These are phyloP conservation scores for Solanum ahanhuiri DNA, from an alignment of 257 asterid genomes.

Conservation along the genomic window DNA sequence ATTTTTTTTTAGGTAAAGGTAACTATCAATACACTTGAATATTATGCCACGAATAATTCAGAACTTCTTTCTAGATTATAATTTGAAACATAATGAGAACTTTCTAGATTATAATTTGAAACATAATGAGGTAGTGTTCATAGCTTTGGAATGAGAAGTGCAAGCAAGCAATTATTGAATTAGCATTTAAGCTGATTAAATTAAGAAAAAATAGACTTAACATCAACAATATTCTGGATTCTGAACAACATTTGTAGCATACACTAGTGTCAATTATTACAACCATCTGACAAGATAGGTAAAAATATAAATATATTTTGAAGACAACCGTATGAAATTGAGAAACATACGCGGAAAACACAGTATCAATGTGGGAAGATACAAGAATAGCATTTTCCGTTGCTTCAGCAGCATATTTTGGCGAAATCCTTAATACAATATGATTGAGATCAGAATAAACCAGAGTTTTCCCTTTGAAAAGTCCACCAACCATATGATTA, in stretches of 20 bases:
- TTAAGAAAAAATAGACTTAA: not conserved
- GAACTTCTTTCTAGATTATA: not conserved
- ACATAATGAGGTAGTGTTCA: not conserved
- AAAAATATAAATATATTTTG: not conserved
- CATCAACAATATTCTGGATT: not conserved
- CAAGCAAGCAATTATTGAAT: not conserved
- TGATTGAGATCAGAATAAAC: constrained; percentile 90
- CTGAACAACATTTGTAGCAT: not conserved
- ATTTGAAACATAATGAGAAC: not conserved
- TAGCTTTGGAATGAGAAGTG: not conserved
- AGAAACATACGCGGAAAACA: constrained; percentile 55
- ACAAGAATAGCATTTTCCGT: constrained; percentile 83
- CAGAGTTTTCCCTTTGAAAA: constrained; percentile 75
- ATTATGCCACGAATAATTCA: not conserved
- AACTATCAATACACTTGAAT: not conserved
- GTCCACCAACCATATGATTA: constrained; percentile 67
- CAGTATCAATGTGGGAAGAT: constrained; percentile 93
- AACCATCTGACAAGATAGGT: not conserved
- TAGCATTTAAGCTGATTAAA: not conserved
- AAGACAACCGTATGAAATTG: not conserved
- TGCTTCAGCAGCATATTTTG: constrained; percentile 74
- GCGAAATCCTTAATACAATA: constrained; percentile 61
- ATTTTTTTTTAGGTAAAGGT: too few species aligned
- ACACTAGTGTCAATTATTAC: not conserved
- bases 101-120: not conserved